These are phyloP conservation scores for Warburgia ugandensis DNA, from an alignment of 164 flowering plant species.

Conservation along the genomic window DNA sequence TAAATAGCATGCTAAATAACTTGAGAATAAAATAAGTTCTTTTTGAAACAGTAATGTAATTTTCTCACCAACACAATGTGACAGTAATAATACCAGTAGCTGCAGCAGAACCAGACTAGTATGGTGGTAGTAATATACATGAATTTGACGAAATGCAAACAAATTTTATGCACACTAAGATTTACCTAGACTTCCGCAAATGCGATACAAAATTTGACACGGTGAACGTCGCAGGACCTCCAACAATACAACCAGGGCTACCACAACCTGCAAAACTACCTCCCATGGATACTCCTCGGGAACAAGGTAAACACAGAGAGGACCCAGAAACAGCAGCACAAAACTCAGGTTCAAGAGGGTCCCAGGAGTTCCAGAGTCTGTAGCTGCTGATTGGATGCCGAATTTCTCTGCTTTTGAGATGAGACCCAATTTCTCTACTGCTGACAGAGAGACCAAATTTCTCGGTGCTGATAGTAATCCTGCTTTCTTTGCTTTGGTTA, in stretches of 20 bases:
- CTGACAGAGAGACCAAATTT: constrained; percentile 67
- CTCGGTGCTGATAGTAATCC: constrained; percentile 83
- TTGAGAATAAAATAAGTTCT: too few relatives aligned
- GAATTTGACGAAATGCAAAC: too few relatives aligned
- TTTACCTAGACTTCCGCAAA: constrained; percentile 62
- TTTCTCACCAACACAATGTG: too few relatives aligned
- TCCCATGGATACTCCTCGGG: constrained; percentile 81
- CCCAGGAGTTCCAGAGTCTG: constrained; percentile 69
- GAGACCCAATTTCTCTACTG: constrained; percentile 78
- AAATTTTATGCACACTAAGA: too few relatives aligned
- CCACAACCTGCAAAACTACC: constrained; percentile 50
- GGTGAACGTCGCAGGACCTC: constrained; percentile 91
- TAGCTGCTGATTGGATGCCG: constrained; percentile 82
- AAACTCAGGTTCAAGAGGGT: constrained; percentile 51
- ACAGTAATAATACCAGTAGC: too few relatives aligned
- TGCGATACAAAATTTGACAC: constrained; percentile 80
- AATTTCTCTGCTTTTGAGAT: constrained; percentile 84
- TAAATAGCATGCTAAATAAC: too few relatives aligned
- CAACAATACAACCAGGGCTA: constrained; percentile 50
- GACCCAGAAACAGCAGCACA: constrained; percentile 58
- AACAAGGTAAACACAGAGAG: constrained; percentile 56
- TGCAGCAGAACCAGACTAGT: too few relatives aligned
- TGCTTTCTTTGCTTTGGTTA: constrained; percentile 92
- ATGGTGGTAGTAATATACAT: too few relatives aligned
- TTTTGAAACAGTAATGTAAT: too few relatives aligned